Percentiles rank a stretch among this genome's conserved stretches.
These are phyloP conservation scores for Penicillium brevicompactum DNA, from an alignment of 2,329 filamentous ascomycete species.

Conservation along the genomic window DNA sequence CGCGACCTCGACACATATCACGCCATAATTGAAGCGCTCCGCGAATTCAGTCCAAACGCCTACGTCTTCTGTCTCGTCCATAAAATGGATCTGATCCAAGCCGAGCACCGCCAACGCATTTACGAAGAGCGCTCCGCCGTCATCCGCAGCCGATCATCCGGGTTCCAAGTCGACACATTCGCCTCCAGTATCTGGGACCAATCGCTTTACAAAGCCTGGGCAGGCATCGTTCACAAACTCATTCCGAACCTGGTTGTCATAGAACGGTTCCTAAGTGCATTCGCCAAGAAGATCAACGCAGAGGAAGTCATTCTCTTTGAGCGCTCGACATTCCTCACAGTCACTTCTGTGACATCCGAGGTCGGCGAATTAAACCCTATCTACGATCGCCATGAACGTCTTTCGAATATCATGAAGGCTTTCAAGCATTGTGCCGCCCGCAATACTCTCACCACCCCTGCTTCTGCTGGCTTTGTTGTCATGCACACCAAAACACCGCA, in stretches of 20 bases:
- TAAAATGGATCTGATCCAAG: constrained; percentile 96
- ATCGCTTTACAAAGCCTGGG: constrained; percentile 97
- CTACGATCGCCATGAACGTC: constrained; percentile 88
- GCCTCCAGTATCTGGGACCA: constrained; percentile 99
- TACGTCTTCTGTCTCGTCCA: constrained; percentile 94
- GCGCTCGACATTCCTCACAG: constrained; percentile 90
- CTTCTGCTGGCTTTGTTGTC: constrained; percentile 46
- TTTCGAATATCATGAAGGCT: constrained; percentile 97
- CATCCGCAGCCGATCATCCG: constrained; percentile 73
- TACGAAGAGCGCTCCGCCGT: constrained; percentile 81
- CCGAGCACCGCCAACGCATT: constrained; percentile 73
- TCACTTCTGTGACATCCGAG: constrained; percentile 84
- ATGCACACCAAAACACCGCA: constrained; percentile 55
- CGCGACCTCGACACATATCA: constrained; percentile 91
- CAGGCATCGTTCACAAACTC: constrained; percentile 93
- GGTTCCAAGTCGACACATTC: constrained; percentile 80
- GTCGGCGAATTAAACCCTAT: constrained; percentile 80
- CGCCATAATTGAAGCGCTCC: constrained; percentile 83
- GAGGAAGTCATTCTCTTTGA: constrained; percentile 95
- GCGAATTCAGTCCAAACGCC: constrained; percentile 78
- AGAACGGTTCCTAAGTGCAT: constrained; percentile 77
- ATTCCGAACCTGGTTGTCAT: constrained; percentile 92
- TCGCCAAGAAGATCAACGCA: constrained; percentile 84
- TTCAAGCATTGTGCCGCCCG: constrained; percentile 78
- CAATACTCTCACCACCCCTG: constrained; percentile 48